phyloP scores from a whole-genome alignment of 1,284 basidiomycete genomes.

The Trichosporon sp. region DNA sequence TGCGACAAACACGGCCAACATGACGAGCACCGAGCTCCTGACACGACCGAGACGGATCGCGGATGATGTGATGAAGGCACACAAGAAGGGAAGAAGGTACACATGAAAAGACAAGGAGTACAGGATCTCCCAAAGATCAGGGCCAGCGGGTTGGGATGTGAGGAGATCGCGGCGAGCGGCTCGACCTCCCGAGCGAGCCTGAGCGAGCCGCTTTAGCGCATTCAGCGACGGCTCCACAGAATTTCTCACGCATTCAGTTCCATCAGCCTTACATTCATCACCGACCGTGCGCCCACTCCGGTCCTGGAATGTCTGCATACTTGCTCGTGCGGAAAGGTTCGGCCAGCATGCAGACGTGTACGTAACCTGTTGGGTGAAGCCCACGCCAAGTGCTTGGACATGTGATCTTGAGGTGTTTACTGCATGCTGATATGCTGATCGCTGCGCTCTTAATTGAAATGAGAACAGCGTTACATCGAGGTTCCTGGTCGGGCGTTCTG shows the following conservation, averaged over 20 bases:
- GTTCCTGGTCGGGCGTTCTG: background rate
- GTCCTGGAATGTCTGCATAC: background rate
- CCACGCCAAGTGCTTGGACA: conserved; percentile 3
- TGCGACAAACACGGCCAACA: background rate
- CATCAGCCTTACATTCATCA: background rate
- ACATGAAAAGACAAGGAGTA: conserved; percentile 11
- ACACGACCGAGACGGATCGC: conserved; percentile 4
- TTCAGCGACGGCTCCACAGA: conserved; percentile 8
- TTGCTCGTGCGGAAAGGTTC: background rate
- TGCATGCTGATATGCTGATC: background rate
- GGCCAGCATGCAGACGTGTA: background rate
- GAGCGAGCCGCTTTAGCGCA: background rate
- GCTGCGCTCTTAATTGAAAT: background rate
- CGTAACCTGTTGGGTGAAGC: background rate
- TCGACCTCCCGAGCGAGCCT: background rate
- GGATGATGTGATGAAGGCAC: background rate
- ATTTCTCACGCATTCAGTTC: conserved; percentile 6
- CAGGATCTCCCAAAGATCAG: conserved; percentile 4
- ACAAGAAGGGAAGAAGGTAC: background rate
- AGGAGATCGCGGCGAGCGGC: too few species aligned
- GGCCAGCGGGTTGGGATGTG: background rate
- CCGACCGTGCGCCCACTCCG: background rate
- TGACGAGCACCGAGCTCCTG: background rate
- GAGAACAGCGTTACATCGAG: background rate
- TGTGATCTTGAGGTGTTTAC: background rate